Conservation (phyloP, 1,139 yeast genomes). For the Geotrichum armillariae region DNA sequence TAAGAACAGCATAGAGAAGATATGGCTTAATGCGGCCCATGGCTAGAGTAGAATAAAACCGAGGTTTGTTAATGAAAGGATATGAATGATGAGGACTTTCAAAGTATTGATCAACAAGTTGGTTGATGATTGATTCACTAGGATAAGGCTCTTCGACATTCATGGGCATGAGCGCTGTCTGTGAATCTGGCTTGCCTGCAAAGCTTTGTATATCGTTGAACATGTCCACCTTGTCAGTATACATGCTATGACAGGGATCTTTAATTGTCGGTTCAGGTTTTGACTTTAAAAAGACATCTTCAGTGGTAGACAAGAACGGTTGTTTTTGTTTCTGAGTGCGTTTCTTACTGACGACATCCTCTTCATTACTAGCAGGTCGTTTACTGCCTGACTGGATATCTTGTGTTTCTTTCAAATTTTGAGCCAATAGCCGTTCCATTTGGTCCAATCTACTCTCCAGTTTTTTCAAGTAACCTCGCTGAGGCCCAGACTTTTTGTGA, state of each 20-base stretch:
- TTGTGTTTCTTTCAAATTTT: neutral
- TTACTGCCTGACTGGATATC: neutral
- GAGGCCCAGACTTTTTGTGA: slow-evolving; percentile 37
- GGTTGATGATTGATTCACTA: slow-evolving; percentile 27
- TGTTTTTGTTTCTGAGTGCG: neutral
- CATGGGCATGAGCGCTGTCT: slow-evolving; percentile 6
- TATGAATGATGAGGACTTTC: slow-evolving; percentile 22
- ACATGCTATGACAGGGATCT: slow-evolving; percentile 8
- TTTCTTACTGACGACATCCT: neutral
- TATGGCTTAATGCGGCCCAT: slow-evolving; percentile 28
- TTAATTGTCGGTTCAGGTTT: no score
- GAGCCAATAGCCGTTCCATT: slow-evolving; percentile 27
- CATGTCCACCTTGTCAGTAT: slow-evolving; percentile 5
- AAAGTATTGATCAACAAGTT: slow-evolving; percentile 31
- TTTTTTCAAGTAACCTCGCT: slow-evolving; percentile 36
- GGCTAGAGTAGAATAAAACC: slow-evolving; percentile 24
- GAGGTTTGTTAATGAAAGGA: slow-evolving; percentile 29
- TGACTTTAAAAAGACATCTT: no score
- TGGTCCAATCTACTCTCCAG: slow-evolving; percentile 35
- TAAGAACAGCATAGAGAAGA: slow-evolving; percentile 35
- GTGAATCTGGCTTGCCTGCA: slow-evolving; percentile 5
- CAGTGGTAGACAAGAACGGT: neutral
- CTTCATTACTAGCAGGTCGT: neutral
- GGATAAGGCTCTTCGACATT: slow-evolving; percentile 35
- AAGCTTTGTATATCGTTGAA: slow-evolving; percentile 8